These are phyloP conservation scores for Corynespora cassiicola DNA, from an alignment of 2,329 filamentous ascomycete species.

Conservation along the genomic window DNA sequence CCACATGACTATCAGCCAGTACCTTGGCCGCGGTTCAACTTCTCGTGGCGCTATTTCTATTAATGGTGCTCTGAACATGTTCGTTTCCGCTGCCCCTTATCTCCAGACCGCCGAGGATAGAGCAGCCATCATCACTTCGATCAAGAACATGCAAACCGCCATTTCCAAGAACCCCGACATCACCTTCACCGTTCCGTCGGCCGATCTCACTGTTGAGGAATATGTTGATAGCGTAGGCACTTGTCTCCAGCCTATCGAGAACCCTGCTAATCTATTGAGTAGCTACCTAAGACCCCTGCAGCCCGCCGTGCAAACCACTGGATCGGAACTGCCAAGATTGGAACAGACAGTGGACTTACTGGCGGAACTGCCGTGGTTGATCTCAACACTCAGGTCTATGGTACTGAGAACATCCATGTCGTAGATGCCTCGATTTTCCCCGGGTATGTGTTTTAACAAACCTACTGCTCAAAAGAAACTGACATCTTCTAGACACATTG, in stretches of 20 bases:
- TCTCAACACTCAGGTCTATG: conserved; percentile 57
- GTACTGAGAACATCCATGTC: conserved; percentile 54
- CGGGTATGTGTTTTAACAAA: conserved; percentile 30
- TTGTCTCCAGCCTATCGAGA: background rate
- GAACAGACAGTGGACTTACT: conserved; percentile 51
- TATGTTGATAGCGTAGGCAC: conserved; percentile 56
- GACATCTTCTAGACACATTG: conserved; percentile 32
- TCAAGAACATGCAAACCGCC: conserved; percentile 65
- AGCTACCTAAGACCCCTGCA: conserved; percentile 46
- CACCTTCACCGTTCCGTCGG: conserved; percentile 61
- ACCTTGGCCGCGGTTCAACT: conserved; percentile 69
- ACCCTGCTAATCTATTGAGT: conserved; percentile 8
- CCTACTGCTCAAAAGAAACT: conserved; percentile 8
- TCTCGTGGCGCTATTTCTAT: conserved; percentile 69
- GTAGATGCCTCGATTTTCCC: conserved; percentile 57
- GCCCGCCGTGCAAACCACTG: conserved; percentile 54
- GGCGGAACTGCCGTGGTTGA: conserved; percentile 57
- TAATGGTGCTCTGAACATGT: conserved; percentile 62
- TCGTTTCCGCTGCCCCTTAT: conserved; percentile 66
- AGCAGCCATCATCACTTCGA: conserved; percentile 67
- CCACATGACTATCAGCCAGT: conserved; percentile 55
- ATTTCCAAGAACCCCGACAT: conserved; percentile 62
- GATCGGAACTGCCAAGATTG: conserved; percentile 64
- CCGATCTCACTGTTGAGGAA: conserved; percentile 59
- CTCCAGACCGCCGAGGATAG: conserved; percentile 64